Percentiles rank a stretch among this genome's conserved stretches.
phyloP scores from a whole-genome alignment of 306 rosid species.

The Senna siamea region DNA sequence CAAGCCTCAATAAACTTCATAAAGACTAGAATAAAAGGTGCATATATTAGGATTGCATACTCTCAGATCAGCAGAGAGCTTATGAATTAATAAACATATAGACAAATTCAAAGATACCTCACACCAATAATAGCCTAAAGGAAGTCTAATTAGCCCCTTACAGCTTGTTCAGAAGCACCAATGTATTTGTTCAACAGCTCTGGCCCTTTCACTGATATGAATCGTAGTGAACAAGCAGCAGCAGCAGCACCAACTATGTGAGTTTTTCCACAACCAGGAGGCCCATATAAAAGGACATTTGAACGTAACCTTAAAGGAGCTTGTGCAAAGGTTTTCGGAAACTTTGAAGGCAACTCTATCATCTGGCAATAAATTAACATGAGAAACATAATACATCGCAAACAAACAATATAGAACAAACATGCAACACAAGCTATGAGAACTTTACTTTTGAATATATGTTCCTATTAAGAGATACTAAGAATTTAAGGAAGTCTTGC shows the following conservation, averaged over 20 bases:
- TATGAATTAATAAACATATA: constrained; percentile 18
- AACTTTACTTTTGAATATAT: neutral
- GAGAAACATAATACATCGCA: neutral
- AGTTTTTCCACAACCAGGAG: constrained; percentile 99
- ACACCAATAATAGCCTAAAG: constrained; percentile 26
- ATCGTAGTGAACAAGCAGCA: constrained; percentile 87
- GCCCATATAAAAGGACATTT: constrained; percentile 90
- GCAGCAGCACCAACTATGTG: constrained; percentile 98
- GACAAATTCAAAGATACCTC: constrained; percentile 20
- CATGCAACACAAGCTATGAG: constrained; percentile 32
- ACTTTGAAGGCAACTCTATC: constrained; percentile 93
- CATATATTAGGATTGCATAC: neutral
- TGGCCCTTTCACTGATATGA: constrained; percentile 93
- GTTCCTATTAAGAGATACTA: neutral
- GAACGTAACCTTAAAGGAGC: constrained; percentile 96
- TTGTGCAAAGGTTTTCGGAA: constrained; percentile 80
- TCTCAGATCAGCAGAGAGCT: constrained; percentile 24
- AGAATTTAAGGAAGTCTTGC: neutral
- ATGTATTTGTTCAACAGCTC: constrained; percentile 93
- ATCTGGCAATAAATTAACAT: constrained; percentile 57
- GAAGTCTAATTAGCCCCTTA: constrained; percentile 51
- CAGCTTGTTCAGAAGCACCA: constrained; percentile 99
- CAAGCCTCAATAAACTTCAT: constrained; percentile 24
- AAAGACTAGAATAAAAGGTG: neutral
- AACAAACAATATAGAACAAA: constrained; percentile 12